Evolutionary conservation across 257 asterid species (phyloP).

Genomic region (Linaria vulgaris): DNA sequence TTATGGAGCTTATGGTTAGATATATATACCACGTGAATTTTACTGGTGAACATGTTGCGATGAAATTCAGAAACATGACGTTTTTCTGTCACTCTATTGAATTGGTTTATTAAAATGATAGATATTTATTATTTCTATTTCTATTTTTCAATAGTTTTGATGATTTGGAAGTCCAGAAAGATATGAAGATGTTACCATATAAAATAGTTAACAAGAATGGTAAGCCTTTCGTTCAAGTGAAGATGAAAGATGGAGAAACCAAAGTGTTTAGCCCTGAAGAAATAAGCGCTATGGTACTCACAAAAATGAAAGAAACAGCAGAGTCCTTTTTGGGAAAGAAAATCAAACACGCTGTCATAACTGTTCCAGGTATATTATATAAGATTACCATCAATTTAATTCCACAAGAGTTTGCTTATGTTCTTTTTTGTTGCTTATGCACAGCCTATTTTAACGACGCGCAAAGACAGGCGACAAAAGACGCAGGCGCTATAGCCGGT

Average conservation of each 20-base stretch:
- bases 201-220: conserved; percentile 51
- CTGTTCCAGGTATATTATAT: conserved; percentile 64
- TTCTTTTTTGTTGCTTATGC: background rate
- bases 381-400: no score
- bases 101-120: no score
- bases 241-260: conserved; percentile 43
- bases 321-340: conserved; percentile 52
- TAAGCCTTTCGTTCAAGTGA: conserved; percentile 48
- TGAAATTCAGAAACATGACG: no score
- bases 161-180: conserved; percentile 52
- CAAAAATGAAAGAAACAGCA: conserved; percentile 54
- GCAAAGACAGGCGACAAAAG: conserved; percentile 47
- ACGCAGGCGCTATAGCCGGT: conserved; percentile 48
- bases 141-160: conserved; percentile 37
- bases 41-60: no score
- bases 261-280: conserved; percentile 62
- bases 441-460: conserved; percentile 55
- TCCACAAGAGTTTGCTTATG: no score
- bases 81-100: no score
- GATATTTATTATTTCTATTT: no score
- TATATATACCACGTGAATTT: no score
- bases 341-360: conserved; percentile 42
- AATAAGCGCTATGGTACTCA: conserved; percentile 51
- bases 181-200: conserved; percentile 50
- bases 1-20: no score